Conservation (phyloP, 208 protist species). For the Plasmodiophora brassicae region DNA sequence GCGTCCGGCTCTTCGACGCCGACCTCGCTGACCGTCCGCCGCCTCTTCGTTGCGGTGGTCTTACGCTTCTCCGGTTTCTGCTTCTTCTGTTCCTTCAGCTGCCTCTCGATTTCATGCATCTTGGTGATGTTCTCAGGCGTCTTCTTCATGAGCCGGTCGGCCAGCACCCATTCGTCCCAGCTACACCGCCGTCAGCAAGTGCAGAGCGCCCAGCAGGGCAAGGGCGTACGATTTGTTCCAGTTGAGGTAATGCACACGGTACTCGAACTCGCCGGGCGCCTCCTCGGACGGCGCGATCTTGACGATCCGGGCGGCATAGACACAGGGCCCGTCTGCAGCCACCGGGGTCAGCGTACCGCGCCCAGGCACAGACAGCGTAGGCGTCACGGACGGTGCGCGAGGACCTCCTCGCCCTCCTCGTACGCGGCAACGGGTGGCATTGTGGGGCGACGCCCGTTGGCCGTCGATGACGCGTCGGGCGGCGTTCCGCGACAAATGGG, state of each 20-base stretch:
- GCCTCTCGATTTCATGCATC: conserved; percentile 9
- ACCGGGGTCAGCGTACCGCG: neutral
- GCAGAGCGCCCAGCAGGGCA: too few species aligned
- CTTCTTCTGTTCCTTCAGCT: neutral
- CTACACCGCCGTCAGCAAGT: neutral
- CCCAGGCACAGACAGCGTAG: neutral
- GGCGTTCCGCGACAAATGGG: too few species aligned
- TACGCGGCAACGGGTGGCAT: too few species aligned
- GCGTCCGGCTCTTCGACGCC: neutral
- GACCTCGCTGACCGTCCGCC: neutral
- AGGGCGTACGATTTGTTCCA: conserved; percentile 17
- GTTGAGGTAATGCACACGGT: conserved; percentile 10
- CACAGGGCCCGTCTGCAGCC: neutral
- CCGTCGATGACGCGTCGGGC: too few species aligned
- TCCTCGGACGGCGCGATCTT: conserved; percentile 18
- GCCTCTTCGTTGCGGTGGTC: neutral
- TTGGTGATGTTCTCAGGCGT: neutral
- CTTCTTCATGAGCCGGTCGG: conserved; percentile 24
- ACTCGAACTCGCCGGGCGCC: neutral
- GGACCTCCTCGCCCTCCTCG: conserved; percentile 19
- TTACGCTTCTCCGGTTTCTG: neutral
- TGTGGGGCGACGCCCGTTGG: too few species aligned
- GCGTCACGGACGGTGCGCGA: neutral
- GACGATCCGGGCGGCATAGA: neutral
- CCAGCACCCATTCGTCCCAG: conserved; percentile 6